Evolutionary conservation across 1,284 basidiomycete genomes (phyloP).

Genomic region (Xerocomus nothofagi): DNA sequence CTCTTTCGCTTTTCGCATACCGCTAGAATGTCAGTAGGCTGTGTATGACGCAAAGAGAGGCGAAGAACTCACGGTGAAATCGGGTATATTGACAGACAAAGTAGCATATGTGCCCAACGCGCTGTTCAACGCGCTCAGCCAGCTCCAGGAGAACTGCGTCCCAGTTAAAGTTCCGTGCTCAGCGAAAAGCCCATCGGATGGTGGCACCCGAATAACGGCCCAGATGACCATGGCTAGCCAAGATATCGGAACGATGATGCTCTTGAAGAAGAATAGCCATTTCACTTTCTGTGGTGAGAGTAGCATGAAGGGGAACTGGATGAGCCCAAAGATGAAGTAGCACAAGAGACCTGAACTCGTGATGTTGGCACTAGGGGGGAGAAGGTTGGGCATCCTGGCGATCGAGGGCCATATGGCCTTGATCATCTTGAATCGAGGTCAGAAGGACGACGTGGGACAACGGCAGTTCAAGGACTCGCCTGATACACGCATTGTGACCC

Average conservation of each 20-base stretch:
- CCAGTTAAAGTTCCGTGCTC: conserved; percentile 42
- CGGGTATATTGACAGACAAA: conserved; percentile 57
- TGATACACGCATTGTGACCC: conserved; percentile 35
- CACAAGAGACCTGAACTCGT: conserved; percentile 55
- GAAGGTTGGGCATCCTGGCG: conserved; percentile 51
- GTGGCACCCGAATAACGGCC: conserved; percentile 55
- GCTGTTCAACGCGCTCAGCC: conserved; percentile 55
- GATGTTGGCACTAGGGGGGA: conserved; percentile 52
- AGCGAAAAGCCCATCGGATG: conserved; percentile 44
- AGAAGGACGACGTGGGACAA: background rate
- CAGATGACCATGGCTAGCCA: conserved; percentile 61
- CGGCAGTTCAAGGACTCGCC: conserved; percentile 2
- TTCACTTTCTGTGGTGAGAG: conserved; percentile 61
- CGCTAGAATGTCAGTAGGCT: conserved; percentile 17
- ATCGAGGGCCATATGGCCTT: conserved; percentile 67
- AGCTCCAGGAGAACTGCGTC: conserved; percentile 49
- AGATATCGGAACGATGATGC: conserved; percentile 53
- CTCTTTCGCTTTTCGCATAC: conserved; percentile 31
- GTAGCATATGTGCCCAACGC: conserved; percentile 53
- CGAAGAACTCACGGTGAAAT: conserved; percentile 45
- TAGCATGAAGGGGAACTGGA: conserved; percentile 62
- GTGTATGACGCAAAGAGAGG: background rate
- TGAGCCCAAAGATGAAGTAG: conserved; percentile 67
- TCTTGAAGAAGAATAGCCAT: conserved; percentile 63
- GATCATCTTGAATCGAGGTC: conserved; percentile 45